These are phyloP conservation scores for Xylariaceae sp. DNA, from an alignment of 2,329 filamentous ascomycete genomes.

Conservation along the genomic window DNA sequence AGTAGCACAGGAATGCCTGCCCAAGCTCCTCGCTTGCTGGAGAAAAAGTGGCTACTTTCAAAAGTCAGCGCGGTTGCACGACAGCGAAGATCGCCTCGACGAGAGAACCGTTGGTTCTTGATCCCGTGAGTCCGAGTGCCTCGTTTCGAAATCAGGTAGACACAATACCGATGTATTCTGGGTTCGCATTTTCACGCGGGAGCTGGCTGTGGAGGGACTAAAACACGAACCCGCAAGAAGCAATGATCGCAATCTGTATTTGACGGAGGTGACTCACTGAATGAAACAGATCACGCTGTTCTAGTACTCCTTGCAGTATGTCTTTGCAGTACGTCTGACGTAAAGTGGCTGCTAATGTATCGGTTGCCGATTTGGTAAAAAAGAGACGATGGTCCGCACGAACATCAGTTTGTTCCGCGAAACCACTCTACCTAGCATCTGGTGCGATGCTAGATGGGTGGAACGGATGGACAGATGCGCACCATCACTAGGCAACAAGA, in stretches of 20 bases:
- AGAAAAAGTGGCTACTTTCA: slow-evolving; percentile 15
- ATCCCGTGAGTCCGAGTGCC: slow-evolving; percentile 5
- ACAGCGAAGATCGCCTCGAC: slow-evolving; percentile 26
- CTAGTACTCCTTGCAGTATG: slow-evolving; percentile 14
- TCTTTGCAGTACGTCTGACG: slow-evolving; percentile 9
- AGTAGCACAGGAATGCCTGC: slow-evolving; percentile 10
- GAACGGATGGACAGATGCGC: slow-evolving; percentile 5
- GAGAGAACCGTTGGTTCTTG: slow-evolving; percentile 22
- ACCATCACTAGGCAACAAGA: slow-evolving; percentile 12
- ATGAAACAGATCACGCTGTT: slow-evolving; percentile 17
- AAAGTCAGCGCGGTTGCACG: slow-evolving; percentile 22
- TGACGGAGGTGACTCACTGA: slow-evolving; percentile 10
- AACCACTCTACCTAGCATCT: not conserved
- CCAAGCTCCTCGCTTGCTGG: not conserved
- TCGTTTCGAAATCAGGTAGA: slow-evolving; percentile 14
- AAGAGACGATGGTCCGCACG: not conserved
- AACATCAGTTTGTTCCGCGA: not conserved
- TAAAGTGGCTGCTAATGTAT: not conserved
- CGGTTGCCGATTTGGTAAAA: not conserved
- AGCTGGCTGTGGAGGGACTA: not conserved
- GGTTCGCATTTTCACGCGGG: not conserved
- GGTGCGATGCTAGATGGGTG: slow-evolving; percentile 1
- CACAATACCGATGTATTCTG: too few species aligned
- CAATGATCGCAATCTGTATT: not conserved
- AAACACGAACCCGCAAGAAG: slow-evolving; percentile 5